Conservation (phyloP, 73 alveolate species). For the Paramecium biaurelia region DNA sequence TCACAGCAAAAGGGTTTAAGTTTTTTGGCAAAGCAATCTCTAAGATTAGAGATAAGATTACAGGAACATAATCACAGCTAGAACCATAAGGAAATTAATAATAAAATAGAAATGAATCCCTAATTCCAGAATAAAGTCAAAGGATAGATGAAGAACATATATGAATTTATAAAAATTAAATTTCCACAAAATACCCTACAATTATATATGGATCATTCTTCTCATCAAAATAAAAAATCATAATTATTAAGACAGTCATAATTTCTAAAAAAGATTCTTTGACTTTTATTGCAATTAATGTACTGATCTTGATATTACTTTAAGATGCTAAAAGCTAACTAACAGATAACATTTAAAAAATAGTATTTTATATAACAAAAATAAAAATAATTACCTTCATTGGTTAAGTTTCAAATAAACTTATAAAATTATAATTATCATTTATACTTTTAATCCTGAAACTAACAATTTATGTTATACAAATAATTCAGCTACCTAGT, state of each 20-base stretch:
- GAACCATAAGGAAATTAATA: not conserved
- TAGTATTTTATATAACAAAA: too few relatives aligned
- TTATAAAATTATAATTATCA: too few relatives aligned
- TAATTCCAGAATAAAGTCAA: not conserved
- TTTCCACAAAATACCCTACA: constrained; percentile 8
- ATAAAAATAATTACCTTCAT: too few relatives aligned
- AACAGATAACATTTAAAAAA: too few relatives aligned
- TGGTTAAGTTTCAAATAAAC: too few relatives aligned
- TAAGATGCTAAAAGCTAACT: too few relatives aligned
- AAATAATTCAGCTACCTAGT: too few relatives aligned
- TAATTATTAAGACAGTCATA: constrained; percentile 60
- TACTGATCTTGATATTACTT: too few relatives aligned
- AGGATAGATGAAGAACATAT: not conserved
- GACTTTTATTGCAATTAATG: too few relatives aligned
- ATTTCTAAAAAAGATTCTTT: constrained; percentile 65
- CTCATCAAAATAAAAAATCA: constrained; percentile 50
- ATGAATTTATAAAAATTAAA: not conserved
- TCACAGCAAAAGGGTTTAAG: not conserved
- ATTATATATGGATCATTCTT: not conserved
- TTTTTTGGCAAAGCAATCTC: not conserved
- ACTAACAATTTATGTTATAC: too few relatives aligned
- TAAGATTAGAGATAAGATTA: not conserved
- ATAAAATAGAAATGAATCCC: not conserved
- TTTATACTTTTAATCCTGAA: too few relatives aligned
- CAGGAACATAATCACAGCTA: not conserved